These are phyloP conservation scores for Salvia hispanica DNA, from an alignment of 257 asterid species.

Conservation along the genomic window DNA sequence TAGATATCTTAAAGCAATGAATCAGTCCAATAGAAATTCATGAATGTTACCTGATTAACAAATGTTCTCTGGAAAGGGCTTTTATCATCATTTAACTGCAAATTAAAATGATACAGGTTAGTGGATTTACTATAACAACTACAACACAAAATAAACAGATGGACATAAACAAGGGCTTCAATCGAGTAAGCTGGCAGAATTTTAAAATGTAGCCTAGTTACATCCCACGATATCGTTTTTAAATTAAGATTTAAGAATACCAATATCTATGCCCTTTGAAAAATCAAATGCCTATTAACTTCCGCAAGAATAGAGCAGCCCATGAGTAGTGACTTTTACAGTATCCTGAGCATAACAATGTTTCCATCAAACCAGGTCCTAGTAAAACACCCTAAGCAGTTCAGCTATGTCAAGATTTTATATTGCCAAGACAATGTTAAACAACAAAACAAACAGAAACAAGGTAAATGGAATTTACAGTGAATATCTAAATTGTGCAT, in stretches of 20 bases:
- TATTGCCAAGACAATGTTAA: not conserved
- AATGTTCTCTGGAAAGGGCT: slow-evolving; percentile 96
- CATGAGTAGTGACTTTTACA: not conserved
- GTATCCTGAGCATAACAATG: not conserved
- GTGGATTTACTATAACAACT: slow-evolving; percentile 26
- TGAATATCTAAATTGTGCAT: not conserved
- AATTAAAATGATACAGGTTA: slow-evolving; percentile 34
- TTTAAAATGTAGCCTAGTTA: slow-evolving; percentile 5
- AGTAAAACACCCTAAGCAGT: slow-evolving; percentile 8
- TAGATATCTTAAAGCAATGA: slow-evolving; percentile 4
- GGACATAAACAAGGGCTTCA: slow-evolving; percentile 1
- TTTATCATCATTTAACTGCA: slow-evolving; percentile 88
- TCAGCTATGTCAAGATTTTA: not conserved
- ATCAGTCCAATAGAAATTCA: slow-evolving; percentile 25
- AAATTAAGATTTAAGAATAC: slow-evolving; percentile 20
- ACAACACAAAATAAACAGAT: slow-evolving; percentile 14
- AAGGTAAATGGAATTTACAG: not conserved
- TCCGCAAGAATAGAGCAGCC: slow-evolving; percentile 1
- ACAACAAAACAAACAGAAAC: slow-evolving; percentile 9
- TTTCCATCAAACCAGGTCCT: slow-evolving; percentile 12
- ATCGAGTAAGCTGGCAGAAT: slow-evolving; percentile 23
- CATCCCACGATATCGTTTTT: slow-evolving; percentile 8
- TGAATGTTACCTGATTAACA: slow-evolving; percentile 75
- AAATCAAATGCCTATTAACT: slow-evolving; percentile 14
- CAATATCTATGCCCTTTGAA: not conserved